Conservation (phyloP, 352 stramenopile genomes). For the Phytophthora tubulina region DNA sequence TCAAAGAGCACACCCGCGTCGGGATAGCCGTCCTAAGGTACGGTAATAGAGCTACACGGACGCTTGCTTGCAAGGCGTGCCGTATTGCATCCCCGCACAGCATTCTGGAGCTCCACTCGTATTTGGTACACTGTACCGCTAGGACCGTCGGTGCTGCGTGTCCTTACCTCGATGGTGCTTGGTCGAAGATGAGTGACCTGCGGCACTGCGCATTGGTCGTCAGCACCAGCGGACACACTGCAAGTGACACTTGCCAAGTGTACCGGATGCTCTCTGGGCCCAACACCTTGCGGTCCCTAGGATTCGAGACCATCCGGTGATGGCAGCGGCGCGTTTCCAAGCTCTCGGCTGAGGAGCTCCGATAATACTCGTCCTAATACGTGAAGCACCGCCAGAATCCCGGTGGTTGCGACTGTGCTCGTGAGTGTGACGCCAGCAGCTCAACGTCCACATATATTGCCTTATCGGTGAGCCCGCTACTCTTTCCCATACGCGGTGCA, state of each 20-base stretch:
- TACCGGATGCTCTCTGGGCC: neutral
- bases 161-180: conserved; percentile 11
- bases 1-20: too few species aligned
- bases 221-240: conserved; percentile 4
- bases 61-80: too few species aligned
- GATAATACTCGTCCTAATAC: conserved; percentile 3
- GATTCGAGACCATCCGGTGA: conserved; percentile 4
- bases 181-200: conserved; percentile 14
- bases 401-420: neutral
- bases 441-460: neutral
- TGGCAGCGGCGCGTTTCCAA: conserved; percentile 7
- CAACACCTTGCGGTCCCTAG: neutral
- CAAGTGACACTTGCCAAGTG: neutral
- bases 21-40: too few species aligned
- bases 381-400: conserved; percentile 5
- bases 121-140: conserved; percentile 21
- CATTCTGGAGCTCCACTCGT: neutral
- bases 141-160: neutral
- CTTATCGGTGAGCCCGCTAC: too few species aligned
- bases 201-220: conserved; percentile 1
- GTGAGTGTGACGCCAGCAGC: neutral
- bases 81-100: too few species aligned
- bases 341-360: neutral
- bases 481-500: too few species aligned
- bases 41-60: too few species aligned